Base-by-base conservation (phyloP, 163 green algal species). In the Chloroidium sp. region DNA sequence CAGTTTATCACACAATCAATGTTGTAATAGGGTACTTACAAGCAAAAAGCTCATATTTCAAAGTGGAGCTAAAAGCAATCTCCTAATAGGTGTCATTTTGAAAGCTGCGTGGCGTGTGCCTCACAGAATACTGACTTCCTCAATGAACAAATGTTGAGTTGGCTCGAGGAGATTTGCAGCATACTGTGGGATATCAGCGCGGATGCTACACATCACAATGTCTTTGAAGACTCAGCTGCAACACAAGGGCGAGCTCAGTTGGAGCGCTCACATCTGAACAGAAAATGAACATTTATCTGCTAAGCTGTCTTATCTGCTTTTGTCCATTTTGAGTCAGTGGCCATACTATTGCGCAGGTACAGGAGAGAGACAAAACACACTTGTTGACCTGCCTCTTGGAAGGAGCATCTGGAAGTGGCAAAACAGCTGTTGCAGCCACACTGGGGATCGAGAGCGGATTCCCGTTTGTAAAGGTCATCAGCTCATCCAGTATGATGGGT, bases 391-490 rank as follows among this genome's bases (percentile, higher is more conserved):
- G 88, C 61, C 81, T 97, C 59, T 86, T 98, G 62, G 92, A 97
- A 81, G 93, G 92, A 0, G 90, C 90, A 0, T 62, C 84, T 1
- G 90, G 95, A 72, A 92, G 88, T 36, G 97, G 97, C 81, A 99
- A 99, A 86, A 98, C 94, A 2, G 96, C 96, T 2, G 90, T 99
- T 58, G 96, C 96, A 3, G 92, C 96, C 59, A 93, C 90, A 0
- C 72, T 97, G 3, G 95, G 92, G 3, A 91, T 98, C 1, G 89
- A 95, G 67, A 93, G 86, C 68, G 86, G 90, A 67, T 98, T 97
- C 81, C 96, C 96, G 62, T 98, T 98, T 83, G 90, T 97, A 84
- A 98, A 98, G 87, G 85, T 99, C 64, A 78, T 92, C 13, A 87
- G 80, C 14, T 86, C 92, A 1, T 95, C 98, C 76, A 87, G 79